Evolutionary conservation across 352 stramenopile species (phyloP).

Genomic region (Phytophthora hibernalis): DNA sequence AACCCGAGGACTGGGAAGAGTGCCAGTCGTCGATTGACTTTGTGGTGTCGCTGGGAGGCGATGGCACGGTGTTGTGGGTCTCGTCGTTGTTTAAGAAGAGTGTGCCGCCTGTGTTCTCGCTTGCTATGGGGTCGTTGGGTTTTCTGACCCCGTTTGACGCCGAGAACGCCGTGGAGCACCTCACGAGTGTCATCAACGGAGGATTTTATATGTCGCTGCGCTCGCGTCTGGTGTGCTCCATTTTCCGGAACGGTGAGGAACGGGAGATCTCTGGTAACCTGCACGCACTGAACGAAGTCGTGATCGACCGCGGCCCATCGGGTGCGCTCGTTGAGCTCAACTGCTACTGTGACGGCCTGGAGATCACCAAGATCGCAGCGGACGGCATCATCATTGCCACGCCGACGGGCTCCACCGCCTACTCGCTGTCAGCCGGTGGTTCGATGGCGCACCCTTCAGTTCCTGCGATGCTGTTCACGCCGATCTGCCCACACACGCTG

Average conservation of each 20-base stretch:
- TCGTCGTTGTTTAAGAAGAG: conserved; percentile 90
- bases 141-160: conserved; percentile 96
- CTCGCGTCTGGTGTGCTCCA: conserved; percentile 76
- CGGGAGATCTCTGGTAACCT: conserved; percentile 65
- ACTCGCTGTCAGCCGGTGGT: conserved; percentile 97
- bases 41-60: conserved; percentile 94
- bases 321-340: conserved; percentile 95
- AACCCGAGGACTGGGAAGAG: conserved; percentile 66
- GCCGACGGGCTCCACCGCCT: conserved; percentile 98
- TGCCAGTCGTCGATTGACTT: conserved; percentile 90
- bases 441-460: conserved; percentile 98
- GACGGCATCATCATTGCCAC: conserved; percentile 99
- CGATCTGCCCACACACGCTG: conserved; percentile 98
- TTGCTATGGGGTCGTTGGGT: conserved; percentile 95
- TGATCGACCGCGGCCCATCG: conserved; percentile 95
- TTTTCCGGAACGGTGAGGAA: conserved; percentile 69
- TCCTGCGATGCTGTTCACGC: conserved; percentile 97
- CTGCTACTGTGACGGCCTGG: conserved; percentile 96
- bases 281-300: conserved; percentile 98
- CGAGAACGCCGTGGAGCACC: conserved; percentile 66
- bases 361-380: conserved; percentile 95
- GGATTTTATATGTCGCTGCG: conserved; percentile 88
- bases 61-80: conserved; percentile 93
- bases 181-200: conserved; percentile 78
- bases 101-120: conserved; percentile 95